Conservation (phyloP, 306 rosid species). For the Begonia fuchsioides region DNA sequence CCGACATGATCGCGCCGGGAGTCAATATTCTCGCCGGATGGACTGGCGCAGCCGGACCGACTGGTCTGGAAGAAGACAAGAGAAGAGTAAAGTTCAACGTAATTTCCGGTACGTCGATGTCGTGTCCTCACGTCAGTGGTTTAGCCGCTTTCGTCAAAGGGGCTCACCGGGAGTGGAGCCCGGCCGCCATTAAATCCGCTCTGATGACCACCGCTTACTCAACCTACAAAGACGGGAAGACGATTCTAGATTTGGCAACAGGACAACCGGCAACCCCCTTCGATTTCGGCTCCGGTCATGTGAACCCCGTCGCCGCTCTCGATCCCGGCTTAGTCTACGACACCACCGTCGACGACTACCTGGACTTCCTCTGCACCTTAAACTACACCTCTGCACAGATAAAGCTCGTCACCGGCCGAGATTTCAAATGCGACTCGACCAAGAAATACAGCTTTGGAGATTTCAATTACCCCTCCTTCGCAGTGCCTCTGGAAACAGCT, state of each 20-base stretch:
- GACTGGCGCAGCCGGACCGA: constrained; percentile 54
- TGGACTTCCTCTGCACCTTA: constrained; percentile 69
- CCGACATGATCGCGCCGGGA: constrained; percentile 94
- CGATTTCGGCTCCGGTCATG: constrained; percentile 86
- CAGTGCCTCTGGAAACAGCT: constrained; percentile 53
- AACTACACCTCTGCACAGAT: constrained; percentile 36
- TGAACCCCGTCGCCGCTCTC: constrained; percentile 62
- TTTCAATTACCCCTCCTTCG: constrained; percentile 82
- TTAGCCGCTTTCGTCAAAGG: constrained; percentile 65
- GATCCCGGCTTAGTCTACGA: constrained; percentile 90
- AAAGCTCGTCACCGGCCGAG: constrained; percentile 29
- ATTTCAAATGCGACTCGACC: constrained; percentile 31
- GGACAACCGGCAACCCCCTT: constrained; percentile 66
- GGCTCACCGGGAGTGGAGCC: constrained; percentile 76
- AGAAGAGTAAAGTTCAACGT: constrained; percentile 62
- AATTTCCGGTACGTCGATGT: constrained; percentile 90
- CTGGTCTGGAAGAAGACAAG: constrained; percentile 29
- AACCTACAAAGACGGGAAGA: constrained; percentile 37
- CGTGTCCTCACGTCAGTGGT: constrained; percentile 92
- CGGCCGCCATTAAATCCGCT: constrained; percentile 79
- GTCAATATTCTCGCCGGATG: constrained; percentile 91
- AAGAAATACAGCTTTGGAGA: constrained; percentile 50
- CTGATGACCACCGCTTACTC: constrained; percentile 86
- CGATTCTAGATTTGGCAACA: constrained; percentile 41
- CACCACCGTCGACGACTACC: constrained; percentile 40